These are phyloP conservation scores for Penicillium bovifimosum DNA, from an alignment of 495 filamentous ascomycete species.

Conservation along the genomic window DNA sequence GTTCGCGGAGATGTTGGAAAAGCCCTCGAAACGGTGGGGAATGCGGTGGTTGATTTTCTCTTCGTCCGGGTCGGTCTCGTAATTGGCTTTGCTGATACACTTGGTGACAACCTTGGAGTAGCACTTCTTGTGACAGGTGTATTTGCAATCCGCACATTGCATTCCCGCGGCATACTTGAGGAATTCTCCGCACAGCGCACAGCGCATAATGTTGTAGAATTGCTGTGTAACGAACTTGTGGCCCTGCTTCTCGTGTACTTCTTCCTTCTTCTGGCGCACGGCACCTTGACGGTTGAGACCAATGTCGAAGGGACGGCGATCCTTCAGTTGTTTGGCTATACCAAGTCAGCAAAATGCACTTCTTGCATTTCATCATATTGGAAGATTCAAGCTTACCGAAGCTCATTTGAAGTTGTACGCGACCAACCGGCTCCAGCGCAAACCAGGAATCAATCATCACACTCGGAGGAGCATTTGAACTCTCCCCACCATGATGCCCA, in stretches of 20 bases:
- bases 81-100: slow-evolving; percentile 98
- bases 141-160: slow-evolving; percentile 99
- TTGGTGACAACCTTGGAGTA: slow-evolving; percentile 98
- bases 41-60: slow-evolving; percentile 99
- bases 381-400: slow-evolving; percentile 56
- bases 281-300: slow-evolving; percentile 93
- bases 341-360: slow-evolving; percentile 28
- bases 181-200: slow-evolving; percentile 95
- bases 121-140: slow-evolving; percentile 96
- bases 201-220: slow-evolving; percentile 99
- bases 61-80: slow-evolving; percentile 95
- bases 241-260: slow-evolving; percentile 94
- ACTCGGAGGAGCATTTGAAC: slow-evolving; percentile 38
- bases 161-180: slow-evolving; percentile 97
- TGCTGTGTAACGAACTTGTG: slow-evolving; percentile 98
- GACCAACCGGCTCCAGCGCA: slow-evolving; percentile 87
- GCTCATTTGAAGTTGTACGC: slow-evolving; percentile 79
- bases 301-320: slow-evolving; percentile 69
- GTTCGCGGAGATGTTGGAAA: slow-evolving; percentile 94
- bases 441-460: slow-evolving; percentile 93
- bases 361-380: neutral
- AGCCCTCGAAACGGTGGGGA: slow-evolving; percentile 90
- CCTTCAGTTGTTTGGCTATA: slow-evolving; percentile 61
- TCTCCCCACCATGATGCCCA: slow-evolving; percentile 19
- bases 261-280: slow-evolving; percentile 93